Base-by-base conservation (phyloP, 2,329 filamentous ascomycete genomes). In the Gaeumannomyces sp. region DNA sequence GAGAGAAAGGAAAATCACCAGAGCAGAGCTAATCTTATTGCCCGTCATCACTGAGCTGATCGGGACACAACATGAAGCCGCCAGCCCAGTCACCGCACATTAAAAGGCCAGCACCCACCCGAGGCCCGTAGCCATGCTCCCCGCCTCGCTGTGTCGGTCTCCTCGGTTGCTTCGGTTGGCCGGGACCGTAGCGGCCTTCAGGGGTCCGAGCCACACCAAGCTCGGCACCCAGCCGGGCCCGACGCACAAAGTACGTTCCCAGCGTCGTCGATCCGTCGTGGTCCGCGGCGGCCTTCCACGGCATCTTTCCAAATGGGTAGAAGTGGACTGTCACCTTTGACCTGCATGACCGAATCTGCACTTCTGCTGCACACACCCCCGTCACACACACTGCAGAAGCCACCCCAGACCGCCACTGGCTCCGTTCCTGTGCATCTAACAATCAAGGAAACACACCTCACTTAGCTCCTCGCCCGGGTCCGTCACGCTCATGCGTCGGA, bases 191-290 rank as follows among this genome's bases (percentile, higher is more conserved):
- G 59, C n/a, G 14, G 31, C 4, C 59, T n/a, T n/a, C 22, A 60
- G 19, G 59, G 29, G 28, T 16, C 59, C 59, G 59, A 60, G 59
- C 59, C 59, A 22, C 31, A 19, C 50, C 38, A 58, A 19, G 7
- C 38, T 50, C 27, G 33, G 45, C 50, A 45, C n/a, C 58, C 57
- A 29, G 27, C 58, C 61, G 63, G 63, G 64, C 60, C 64, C n/a
- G 64, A 64, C 57, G 19, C 45, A 3, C 45, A 53, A 53, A 16
- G 57, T 29, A 59, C 25, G 57, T 59, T 27, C 13, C 4, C 45
- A n/a, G 45, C 19, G 22, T 11, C 5, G 19, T 53, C 45, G 8
- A 53, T 53, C 45, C 19, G 45, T 53, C 45, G n/a, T 53, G 19
- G 16, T 14, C 45, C 45, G 45, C 22, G 3, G 22, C 22, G 22